Conservation (phyloP, 2,329 filamentous ascomycete genomes). For the Emergomyces pasteurianus region DNA sequence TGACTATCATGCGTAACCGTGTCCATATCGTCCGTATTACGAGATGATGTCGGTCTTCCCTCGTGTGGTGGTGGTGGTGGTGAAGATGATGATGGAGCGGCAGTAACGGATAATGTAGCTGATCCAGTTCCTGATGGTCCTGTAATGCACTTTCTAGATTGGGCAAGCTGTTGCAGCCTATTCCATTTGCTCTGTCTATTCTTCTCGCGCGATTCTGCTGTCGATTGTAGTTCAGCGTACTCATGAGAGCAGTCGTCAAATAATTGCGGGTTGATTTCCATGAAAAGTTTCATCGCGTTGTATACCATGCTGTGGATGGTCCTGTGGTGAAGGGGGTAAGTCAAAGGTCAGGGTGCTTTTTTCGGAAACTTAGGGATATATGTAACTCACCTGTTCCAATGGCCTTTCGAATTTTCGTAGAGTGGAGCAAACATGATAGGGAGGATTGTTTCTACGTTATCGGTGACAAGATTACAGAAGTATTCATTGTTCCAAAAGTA, state of each 20-base stretch:
- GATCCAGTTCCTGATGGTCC: conserved; percentile 8
- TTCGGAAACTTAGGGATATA: neutral
- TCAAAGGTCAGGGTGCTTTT: neutral
- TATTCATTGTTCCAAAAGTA: conserved; percentile 99
- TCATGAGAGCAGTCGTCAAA: conserved; percentile 98
- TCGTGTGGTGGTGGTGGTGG: conserved; percentile 22
- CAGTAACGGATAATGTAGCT: neutral
- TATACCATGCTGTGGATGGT: conserved; percentile 99
- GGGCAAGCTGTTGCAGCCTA: conserved; percentile 66
- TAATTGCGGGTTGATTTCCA: conserved; percentile 97
- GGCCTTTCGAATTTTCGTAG: conserved; percentile 97
- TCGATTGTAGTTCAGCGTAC: conserved; percentile 94
- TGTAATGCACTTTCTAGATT: conserved; percentile 47
- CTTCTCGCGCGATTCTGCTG: conserved; percentile 70
- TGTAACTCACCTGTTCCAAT: conserved; percentile 80
- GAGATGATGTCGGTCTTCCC: conserved; percentile 8
- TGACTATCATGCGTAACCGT: conserved; percentile 69
- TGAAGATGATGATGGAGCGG: conserved; percentile 30
- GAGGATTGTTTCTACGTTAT: conserved; percentile 96
- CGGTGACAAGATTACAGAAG: conserved; percentile 97
- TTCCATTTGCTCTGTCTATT: conserved; percentile 83
- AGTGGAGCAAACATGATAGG: conserved; percentile 98
- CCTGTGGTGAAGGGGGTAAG: conserved; percentile 37
- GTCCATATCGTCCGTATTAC: conserved; percentile 58
- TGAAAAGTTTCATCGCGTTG: conserved; percentile 99